A percentile compares a stretch with the other conserved stretches of the same genome.
phyloP scores from a whole-genome alignment of 2,329 filamentous ascomycete species.

The Fusarium illudens region DNA sequence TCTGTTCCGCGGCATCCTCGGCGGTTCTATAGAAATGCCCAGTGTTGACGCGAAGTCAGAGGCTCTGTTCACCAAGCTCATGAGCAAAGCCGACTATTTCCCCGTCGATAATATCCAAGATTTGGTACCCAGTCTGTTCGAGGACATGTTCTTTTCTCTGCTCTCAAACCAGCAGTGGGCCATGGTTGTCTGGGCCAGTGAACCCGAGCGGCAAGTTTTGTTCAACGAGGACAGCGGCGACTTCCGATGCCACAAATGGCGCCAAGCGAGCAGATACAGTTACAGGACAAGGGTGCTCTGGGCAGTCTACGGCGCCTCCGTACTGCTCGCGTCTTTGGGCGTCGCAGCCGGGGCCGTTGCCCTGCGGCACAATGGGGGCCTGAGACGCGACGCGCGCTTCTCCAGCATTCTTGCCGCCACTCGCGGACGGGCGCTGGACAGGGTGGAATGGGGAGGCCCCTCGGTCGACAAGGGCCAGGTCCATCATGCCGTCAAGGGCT shows the following conservation, averaged over 20 bases:
- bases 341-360: not conserved
- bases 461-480: not conserved
- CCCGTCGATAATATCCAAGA: not conserved
- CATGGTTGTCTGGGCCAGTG: not conserved
- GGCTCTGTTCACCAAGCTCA: not conserved
- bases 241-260: not conserved
- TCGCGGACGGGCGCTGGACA: not conserved
- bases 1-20: fast-evolving
- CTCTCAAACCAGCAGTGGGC: not conserved
- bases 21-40: not conserved
- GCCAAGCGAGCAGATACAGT: not conserved
- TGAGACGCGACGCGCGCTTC: not conserved
- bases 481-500: not conserved
- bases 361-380: not conserved
- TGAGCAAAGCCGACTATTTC: not conserved
- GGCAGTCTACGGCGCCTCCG: not conserved
- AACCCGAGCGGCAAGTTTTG: not conserved
- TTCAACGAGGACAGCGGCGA: not conserved
- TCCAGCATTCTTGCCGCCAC: slow-evolving; percentile 1
- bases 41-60: not conserved
- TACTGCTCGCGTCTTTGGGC: not conserved
- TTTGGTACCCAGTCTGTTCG: not conserved
- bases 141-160: not conserved
- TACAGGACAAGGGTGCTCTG: not conserved
- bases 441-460: not conserved